Evolutionary conservation across 345 rosid genomes (phyloP).

Genomic region (Citrus unshiu): DNA sequence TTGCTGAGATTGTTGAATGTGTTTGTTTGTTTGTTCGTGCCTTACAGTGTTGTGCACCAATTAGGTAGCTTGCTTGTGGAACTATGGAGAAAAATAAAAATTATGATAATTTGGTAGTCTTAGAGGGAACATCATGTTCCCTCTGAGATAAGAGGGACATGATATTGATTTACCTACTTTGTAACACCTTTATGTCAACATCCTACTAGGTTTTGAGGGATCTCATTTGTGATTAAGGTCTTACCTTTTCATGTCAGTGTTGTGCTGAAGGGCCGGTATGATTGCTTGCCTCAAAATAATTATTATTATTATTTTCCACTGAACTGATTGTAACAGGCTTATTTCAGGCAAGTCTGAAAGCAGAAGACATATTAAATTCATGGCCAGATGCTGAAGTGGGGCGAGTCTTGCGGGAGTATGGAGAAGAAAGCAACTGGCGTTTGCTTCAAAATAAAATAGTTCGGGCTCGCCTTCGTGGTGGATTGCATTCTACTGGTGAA

Average conservation of each 20-base stretch:
- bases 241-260: neutral
- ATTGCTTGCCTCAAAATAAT: constrained; percentile 13
- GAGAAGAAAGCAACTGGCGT: constrained; percentile 86
- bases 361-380: constrained; percentile 75
- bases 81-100: neutral
- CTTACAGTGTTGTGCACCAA: neutral
- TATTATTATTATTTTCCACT: neutral
- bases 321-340: constrained; percentile 29
- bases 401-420: constrained; percentile 68
- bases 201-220: neutral
- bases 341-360: constrained; percentile 70
- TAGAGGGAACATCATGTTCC: neutral
- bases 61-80: neutral
- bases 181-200: neutral
- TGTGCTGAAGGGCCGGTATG: neutral
- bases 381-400: constrained; percentile 90
- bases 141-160: neutral
- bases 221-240: neutral
- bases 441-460: constrained; percentile 62
- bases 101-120: neutral
- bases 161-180: neutral
- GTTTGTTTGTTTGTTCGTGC: neutral
- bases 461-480: constrained; percentile 63
- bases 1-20: neutral
- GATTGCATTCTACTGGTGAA: constrained; percentile 82